Base-by-base conservation (phyloP, 495 filamentous ascomycete genomes). In the Astrothelium macrocarpum region DNA sequence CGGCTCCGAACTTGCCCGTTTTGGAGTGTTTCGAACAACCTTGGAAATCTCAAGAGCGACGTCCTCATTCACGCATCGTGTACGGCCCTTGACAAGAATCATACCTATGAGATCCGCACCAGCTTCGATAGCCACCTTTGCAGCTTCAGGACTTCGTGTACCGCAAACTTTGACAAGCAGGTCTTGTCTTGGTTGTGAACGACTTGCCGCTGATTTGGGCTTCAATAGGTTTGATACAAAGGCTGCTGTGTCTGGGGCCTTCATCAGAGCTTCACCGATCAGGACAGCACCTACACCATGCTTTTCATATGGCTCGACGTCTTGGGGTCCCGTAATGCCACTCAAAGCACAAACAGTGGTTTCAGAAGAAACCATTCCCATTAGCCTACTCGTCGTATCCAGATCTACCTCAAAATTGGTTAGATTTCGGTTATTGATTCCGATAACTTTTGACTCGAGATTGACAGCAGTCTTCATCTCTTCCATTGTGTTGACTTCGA, bases 341-440 rank as follows among this genome's bases (percentile, higher is more conserved):
- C 93, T 97, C 43, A 99, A 82, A 4, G 95, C 94, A 73, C 90
- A 95, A 14, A 99, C 86, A 67, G 95, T 87, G n/a, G 91, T 96
- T 53, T 84, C 89, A 63, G 86, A 81, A 12, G 90, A 84, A 2
- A 96, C 90, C 72, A 90, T 85, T 64, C 86, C 86, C 75, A 96
- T 90, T 31, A 99, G 78, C 2, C 95, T 84, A 69, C 89, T 93
- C 0, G 94, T 97, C 9, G 95, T 99, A 56, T 90, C 88, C 11
- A 97, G 83, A 71, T 99, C 94, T 18, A 99, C 94, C 71, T 96
- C 91, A 64, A 99, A 99, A 71, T 83, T 96, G 61, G 91, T 91
- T 7, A 99, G 81, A 70, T 99, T 93, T 45, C 94, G 82, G 75
- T 99, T 99, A 75, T 99, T 99, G 69, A 99, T 94, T 10, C 94